A percentile compares a stretch with the other conserved stretches of the same genome.
Evolutionary conservation across 768 basidiomycete species (phyloP).

Genomic region (Podaxis sp.): DNA sequence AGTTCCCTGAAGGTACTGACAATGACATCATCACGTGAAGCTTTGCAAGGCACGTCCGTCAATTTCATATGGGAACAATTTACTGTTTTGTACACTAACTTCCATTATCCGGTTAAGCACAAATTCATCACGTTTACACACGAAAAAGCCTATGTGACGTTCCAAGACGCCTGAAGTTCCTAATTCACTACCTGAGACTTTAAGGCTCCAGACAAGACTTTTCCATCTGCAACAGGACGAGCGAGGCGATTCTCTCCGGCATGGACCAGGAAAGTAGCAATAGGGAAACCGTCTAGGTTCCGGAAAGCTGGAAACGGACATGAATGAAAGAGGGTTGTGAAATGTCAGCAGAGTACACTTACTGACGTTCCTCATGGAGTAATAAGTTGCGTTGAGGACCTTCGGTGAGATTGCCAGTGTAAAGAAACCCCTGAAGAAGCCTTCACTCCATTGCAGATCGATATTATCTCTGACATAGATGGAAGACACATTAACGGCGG

Average conservation of each 20-base stretch:
- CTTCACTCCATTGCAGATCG: constrained; percentile 62
- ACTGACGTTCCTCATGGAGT: constrained; percentile 51
- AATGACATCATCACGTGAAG: too few relatives aligned
- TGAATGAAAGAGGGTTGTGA: neutral
- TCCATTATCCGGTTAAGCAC: too few relatives aligned
- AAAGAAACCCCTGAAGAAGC: constrained; percentile 59
- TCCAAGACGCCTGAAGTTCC: neutral
- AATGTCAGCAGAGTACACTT: constrained; percentile 20
- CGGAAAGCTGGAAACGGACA: constrained; percentile 29
- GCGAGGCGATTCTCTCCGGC: constrained; percentile 44
- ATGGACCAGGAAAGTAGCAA: constrained; percentile 42
- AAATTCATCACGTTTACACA: too few relatives aligned
- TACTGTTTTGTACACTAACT: too few relatives aligned
- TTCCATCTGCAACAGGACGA: constrained; percentile 50
- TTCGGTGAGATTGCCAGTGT: constrained; percentile 48
- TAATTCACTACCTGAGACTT: constrained; percentile 25
- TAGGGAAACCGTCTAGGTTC: constrained; percentile 45
- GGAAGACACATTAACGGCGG: constrained; percentile 36
- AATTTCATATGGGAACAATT: too few relatives aligned
- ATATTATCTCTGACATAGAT: constrained; percentile 39
- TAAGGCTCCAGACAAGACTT: constrained; percentile 43
- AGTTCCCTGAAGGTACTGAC: too few relatives aligned
- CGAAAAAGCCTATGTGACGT: too few relatives aligned
- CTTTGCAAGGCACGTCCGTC: too few relatives aligned
- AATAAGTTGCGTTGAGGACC: constrained; percentile 50